A percentile compares a stretch with the other conserved stretches of the same genome.
These are phyloP conservation scores for Lepidium campestre DNA, from an alignment of 441 rosid genomes.

Conservation along the genomic window DNA sequence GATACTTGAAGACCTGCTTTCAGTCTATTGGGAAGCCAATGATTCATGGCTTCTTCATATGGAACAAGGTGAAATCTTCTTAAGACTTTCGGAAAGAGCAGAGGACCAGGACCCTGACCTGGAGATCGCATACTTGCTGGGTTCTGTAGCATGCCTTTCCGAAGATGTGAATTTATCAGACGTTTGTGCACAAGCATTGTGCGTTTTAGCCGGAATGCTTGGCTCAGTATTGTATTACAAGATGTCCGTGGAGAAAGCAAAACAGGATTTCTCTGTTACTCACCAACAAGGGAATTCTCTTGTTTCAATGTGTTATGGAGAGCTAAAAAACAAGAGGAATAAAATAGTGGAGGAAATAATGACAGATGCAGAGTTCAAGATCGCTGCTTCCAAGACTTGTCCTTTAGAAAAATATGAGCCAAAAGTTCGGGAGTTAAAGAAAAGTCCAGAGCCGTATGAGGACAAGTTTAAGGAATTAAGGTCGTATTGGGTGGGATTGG, in stretches of 20 bases:
- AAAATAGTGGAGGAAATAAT: background rate
- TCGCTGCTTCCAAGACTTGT: conserved; percentile 1
- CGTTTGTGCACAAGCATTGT: background rate
- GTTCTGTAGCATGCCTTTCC: background rate
- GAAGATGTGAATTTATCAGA: background rate
- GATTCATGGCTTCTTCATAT: background rate
- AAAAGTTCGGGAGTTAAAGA: background rate
- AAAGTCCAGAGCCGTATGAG: background rate
- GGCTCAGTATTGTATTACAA: background rate
- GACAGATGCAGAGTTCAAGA: background rate
- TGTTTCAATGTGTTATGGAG: background rate
- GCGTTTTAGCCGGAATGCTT: background rate
- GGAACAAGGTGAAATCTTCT: background rate
- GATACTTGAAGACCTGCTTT: background rate
- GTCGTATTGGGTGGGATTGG: background rate
- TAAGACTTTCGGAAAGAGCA: background rate
- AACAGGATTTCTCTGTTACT: background rate
- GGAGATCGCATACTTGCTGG: background rate
- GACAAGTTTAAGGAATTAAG: background rate
- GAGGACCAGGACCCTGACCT: background rate
- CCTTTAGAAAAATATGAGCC: background rate
- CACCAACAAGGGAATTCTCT: background rate
- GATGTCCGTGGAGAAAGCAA: background rate
- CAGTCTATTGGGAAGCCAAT: background rate
- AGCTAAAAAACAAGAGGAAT: background rate